Conservation (phyloP, 2,329 filamentous ascomycete species). For the Lachnellula subtilissima region DNA sequence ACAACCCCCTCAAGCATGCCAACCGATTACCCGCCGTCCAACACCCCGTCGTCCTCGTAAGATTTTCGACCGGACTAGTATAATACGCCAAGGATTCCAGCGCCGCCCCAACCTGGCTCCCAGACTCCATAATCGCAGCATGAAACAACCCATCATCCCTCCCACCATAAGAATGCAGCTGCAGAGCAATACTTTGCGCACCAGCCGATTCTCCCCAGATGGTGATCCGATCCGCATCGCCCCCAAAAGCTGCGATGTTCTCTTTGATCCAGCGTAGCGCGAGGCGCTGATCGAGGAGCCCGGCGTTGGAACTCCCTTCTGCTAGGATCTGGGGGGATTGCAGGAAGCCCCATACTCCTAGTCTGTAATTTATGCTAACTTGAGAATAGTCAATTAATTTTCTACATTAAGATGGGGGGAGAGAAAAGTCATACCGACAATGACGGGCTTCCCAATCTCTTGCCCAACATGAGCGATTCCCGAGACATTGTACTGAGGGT, state of each 20-base stretch:
- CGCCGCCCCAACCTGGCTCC: slow-evolving; percentile 29
- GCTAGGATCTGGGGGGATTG: slow-evolving; percentile 48
- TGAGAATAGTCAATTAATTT: background rate
- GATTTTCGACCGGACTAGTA: slow-evolving; percentile 32
- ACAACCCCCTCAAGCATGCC: slow-evolving; percentile 19
- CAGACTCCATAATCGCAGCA: slow-evolving; percentile 50
- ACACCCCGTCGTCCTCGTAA: slow-evolving; percentile 30
- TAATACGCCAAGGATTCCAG: slow-evolving; percentile 32
- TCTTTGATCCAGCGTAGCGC: slow-evolving; percentile 35
- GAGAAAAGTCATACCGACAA: slow-evolving; percentile 34
- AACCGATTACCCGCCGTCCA: slow-evolving; percentile 18
- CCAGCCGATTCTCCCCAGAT: slow-evolving; percentile 42
- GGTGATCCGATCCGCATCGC: slow-evolving; percentile 35
- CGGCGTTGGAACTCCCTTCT: slow-evolving; percentile 58
- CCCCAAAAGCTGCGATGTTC: slow-evolving; percentile 34
- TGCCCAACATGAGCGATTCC: slow-evolving; percentile 53
- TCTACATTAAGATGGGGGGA: background rate
- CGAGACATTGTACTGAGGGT: slow-evolving; percentile 59
- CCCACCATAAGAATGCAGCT: slow-evolving; percentile 51
- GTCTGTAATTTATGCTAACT: slow-evolving; percentile 56
- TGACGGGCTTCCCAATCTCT: slow-evolving; percentile 47
- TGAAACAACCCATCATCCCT: slow-evolving; percentile 51
- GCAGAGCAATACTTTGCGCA: slow-evolving; percentile 52
- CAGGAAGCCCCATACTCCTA: slow-evolving; percentile 64
- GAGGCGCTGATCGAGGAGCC: slow-evolving; percentile 55